These are phyloP conservation scores for Melastoma candidum DNA, from an alignment of 441 rosid genomes.

Conservation along the genomic window DNA sequence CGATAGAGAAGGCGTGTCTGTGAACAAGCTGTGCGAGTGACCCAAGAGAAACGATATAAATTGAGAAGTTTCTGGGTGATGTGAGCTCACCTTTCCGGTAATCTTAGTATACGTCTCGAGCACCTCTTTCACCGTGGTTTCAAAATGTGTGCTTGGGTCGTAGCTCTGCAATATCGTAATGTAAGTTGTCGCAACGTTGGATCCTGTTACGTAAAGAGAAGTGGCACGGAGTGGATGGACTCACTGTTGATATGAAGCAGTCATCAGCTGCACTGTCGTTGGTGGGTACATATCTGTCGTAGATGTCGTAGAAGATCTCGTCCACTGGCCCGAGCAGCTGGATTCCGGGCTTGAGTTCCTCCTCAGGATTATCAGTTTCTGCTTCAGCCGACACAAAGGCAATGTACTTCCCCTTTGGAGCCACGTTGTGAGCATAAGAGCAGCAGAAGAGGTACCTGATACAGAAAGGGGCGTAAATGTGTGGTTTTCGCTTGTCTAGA, in stretches of 20 bases:
- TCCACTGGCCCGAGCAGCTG: constrained; percentile 51
- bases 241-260: constrained; percentile 57
- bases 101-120: constrained; percentile 50
- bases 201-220: too few relatives aligned
- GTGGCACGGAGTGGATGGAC: background rate
- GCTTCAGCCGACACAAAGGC: constrained; percentile 68
- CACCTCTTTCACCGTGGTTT: constrained; percentile 48
- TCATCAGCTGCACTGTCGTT: constrained; percentile 36
- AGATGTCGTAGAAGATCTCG: constrained; percentile 51
- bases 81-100: constrained; percentile 51
- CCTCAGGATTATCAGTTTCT: constrained; percentile 53
- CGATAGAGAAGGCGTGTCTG: background rate
- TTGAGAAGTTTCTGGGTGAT: too few relatives aligned
- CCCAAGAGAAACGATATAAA: background rate
- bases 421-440: constrained; percentile 69
- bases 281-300: constrained; percentile 42
- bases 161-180: constrained; percentile 34
- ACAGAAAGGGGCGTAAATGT: background rate
- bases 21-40: background rate
- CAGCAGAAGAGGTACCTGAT: constrained; percentile 69
- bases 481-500: too few relatives aligned
- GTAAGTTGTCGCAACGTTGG: background rate
- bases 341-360: constrained; percentile 53
- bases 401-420: constrained; percentile 59
- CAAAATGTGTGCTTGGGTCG: constrained; percentile 66